Evolutionary conservation across 2,329 filamentous ascomycete genomes (phyloP).

Genomic region (Hypoxylon rubiginosum): DNA sequence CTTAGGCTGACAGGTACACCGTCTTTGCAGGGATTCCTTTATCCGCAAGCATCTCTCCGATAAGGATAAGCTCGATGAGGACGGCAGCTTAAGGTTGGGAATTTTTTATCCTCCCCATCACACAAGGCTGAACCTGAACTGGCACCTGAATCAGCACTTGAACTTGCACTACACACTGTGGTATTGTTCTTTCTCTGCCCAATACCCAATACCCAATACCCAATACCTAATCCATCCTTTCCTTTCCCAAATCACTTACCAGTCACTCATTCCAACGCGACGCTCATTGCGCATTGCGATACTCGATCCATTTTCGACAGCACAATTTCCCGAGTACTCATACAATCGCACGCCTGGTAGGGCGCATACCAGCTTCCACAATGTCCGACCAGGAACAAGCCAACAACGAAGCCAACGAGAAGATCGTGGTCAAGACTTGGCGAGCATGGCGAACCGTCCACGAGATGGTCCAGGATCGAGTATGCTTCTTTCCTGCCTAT

Average conservation of each 20-base stretch:
- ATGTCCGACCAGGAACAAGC: conserved; percentile 60
- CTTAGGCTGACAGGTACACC: too few species aligned
- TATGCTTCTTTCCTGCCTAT: conserved; percentile 61
- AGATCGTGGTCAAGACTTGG: conserved; percentile 80
- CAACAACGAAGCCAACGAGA: conserved; percentile 59
- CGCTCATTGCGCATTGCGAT: conserved; percentile 7
- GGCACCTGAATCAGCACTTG: too few species aligned
- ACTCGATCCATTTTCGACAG: neutral
- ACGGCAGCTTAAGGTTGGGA: conserved; percentile 26
- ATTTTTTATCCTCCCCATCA: conserved; percentile 44
- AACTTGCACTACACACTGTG: too few species aligned
- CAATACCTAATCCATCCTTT: neutral
- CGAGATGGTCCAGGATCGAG: conserved; percentile 93
- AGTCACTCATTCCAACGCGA: conserved; percentile 5
- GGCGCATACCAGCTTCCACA: conserved; percentile 42
- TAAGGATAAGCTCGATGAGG: conserved; percentile 18
- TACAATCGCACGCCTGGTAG: conserved; percentile 4
- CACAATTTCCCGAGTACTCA: neutral
- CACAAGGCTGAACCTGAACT: conserved; percentile 45
- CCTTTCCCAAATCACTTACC: conserved; percentile 12
- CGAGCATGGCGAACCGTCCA: conserved; percentile 93
- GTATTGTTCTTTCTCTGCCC: conserved; percentile 14
- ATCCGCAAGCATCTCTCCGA: conserved; percentile 38
- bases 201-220: neutral
- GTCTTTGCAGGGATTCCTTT: neutral